Base-by-base conservation (phyloP, 2,329 filamentous ascomycete species). In the Graphilbum sp. region DNA sequence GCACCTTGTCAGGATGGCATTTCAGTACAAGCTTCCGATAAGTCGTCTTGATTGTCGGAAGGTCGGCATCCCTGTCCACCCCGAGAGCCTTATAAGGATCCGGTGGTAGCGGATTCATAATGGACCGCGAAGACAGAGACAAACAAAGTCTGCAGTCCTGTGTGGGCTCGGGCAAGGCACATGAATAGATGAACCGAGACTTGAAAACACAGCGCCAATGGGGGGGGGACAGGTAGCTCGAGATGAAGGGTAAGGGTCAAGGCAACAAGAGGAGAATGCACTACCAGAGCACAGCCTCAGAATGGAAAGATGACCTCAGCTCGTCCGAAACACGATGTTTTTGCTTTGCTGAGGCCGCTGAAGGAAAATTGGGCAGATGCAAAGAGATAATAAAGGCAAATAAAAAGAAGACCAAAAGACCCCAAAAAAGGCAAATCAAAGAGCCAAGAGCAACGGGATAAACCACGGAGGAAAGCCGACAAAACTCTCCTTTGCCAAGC, bases 1-100 rank as follows among this genome's bases (percentile, higher is more conserved):
- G 78, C 45, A 93, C 74, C 61, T 94, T 93, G 65, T 95, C 87
- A 25, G 87, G 87, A 49, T 95, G 87, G 53, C 80, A 87, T 56
- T 82, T 85, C 48, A 94, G 71, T 27, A 84, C 83, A 31, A 92
- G 75, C 57, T 92, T 93, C 49, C 82, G 76, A 61, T 94, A 78
- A 15, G 83, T 79, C 37, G 73, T 69, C 51, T 83, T 79, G 55
- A 95, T 88, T 48, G 79, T 72, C 35, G 74, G 49, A 32, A 75
- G 54, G 43, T 80, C 72, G 35, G 83, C 82, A 57, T 79, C 72
- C 53, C 73, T 79, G 43, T 75, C 54, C 41, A 95, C 70, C 38
- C 82, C 82, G 36, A 95, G 68, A 39, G 72, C 66, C 51, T 67
- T 72, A 64, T 93, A 94, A 35, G 85, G 88, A 61, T 96, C 84